These are phyloP conservation scores for Lanmaoa rubissima DNA, from an alignment of 768 basidiomycete species.

Conservation along the genomic window DNA sequence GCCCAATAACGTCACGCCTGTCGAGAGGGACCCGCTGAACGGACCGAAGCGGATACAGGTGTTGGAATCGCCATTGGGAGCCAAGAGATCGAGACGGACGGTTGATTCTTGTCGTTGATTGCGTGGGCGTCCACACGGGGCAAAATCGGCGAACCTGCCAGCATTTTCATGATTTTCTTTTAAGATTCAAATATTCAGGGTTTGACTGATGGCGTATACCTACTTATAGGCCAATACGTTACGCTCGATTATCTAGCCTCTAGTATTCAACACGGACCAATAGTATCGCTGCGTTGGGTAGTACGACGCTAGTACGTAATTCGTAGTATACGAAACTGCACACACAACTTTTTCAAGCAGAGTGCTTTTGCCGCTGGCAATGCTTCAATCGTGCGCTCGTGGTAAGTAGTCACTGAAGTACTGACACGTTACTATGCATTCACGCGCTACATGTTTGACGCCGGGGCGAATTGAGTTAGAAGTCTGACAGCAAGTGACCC, in stretches of 20 bases:
- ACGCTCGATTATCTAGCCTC: not conserved
- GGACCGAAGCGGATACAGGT: slow-evolving; percentile 24
- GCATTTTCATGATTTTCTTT: not conserved
- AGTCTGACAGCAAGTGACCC: not conserved
- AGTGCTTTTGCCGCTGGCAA: not conserved
- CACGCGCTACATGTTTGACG: not conserved
- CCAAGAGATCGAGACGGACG: slow-evolving; percentile 25
- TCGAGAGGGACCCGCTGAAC: slow-evolving; percentile 37
- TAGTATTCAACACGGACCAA: not conserved
- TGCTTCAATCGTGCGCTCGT: not conserved
- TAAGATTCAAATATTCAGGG: not conserved
- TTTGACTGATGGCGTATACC: not conserved
- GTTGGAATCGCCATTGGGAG: slow-evolving; percentile 30
- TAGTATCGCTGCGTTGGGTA: not conserved
- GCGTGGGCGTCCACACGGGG: not conserved
- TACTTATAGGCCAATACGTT: too few species aligned
- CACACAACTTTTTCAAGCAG: not conserved
- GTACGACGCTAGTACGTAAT: slow-evolving; percentile 11
- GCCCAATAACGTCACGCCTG: slow-evolving; percentile 51
- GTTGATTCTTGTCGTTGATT: slow-evolving; percentile 12
- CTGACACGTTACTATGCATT: not conserved
- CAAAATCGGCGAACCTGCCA: not conserved
- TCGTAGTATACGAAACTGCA: not conserved
- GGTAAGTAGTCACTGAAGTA: not conserved
- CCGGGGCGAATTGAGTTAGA: not conserved